These are phyloP conservation scores for Globisporangium barbulae DNA, from an alignment of 352 stramenopile species.

Conservation along the genomic window DNA sequence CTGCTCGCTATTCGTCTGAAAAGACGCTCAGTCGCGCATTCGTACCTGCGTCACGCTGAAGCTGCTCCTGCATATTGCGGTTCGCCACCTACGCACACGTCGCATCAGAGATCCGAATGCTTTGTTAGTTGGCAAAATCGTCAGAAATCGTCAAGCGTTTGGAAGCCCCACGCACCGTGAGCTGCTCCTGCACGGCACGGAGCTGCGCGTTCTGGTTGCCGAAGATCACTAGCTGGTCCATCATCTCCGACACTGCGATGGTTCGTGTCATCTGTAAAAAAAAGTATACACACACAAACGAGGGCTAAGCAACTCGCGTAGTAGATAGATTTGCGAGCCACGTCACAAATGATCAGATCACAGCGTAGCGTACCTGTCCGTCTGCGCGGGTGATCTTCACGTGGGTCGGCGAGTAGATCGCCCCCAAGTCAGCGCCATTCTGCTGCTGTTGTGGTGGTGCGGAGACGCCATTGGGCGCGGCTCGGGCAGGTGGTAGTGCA, in stretches of 20 bases:
- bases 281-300: background rate
- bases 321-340: background rate
- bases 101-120: background rate
- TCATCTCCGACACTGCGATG: slow-evolving; percentile 72
- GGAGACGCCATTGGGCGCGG: background rate
- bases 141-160: background rate
- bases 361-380: slow-evolving; percentile 29
- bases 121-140: background rate
- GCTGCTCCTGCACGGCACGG: slow-evolving; percentile 54
- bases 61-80: slow-evolving; percentile 59
- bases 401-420: slow-evolving; percentile 63
- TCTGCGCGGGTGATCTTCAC: slow-evolving; percentile 74
- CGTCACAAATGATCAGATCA: background rate
- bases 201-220: slow-evolving; percentile 68
- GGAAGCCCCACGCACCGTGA: slow-evolving; percentile 38
- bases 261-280: slow-evolving; percentile 54
- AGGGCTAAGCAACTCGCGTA: background rate
- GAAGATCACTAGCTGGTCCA: slow-evolving; percentile 73
- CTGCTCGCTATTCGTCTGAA: background rate
- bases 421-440: slow-evolving; percentile 27
- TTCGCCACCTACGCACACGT: slow-evolving; percentile 49
- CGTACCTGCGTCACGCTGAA: slow-evolving; percentile 41
- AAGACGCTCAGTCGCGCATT: background rate
- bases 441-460: background rate
- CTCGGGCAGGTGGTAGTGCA: slow-evolving; percentile 3